Evolutionary conservation across 106 monocot genomes (phyloP), one percentile per base, ranked within the genome.

Genomic region (Allium cepa): DNA sequence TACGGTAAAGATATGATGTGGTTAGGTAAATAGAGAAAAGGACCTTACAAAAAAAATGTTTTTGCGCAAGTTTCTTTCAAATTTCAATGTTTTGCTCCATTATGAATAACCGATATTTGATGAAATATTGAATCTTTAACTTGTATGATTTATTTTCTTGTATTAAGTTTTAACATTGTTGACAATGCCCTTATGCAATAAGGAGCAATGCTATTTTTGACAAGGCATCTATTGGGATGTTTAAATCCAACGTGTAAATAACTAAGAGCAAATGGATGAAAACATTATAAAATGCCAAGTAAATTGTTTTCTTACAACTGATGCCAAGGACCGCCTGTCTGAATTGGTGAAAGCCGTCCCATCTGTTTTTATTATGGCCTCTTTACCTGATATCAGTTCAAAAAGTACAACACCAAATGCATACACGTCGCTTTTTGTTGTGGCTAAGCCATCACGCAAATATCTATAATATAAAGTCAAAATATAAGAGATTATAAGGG

Each of bases 381-480:
- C 96, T 78, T 82, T 97, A 46, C 92, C 96, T 53, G 96, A 78
- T 82, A 97, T 86, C 73, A 97, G 60, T 68, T 97, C 96, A 75
- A 97, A 92, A 58, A 97, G 84, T 36, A 97, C 96, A 47, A 97
- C 88, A 1, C 96, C 96, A 81, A 92, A 92, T 58, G 96, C 96
- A 81, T 92, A 97, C 57, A 97, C 92, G 80, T 97, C 96, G 69
- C 92, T 97, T 81, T 97, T 97, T 70, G 92, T 73, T 62, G 92
- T 97, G 60, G 96, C 96, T 60, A 92, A 73, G 3, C 96, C 96
- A 89, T 97, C 86, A 51, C 82, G 92, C 78, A 92, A 75, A 72
- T 97, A 97, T 74, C 96, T 97, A 68, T 28, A 50, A 56, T 48
- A 27, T 47, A 57, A 53, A 0, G 79, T 9, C 17, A 22, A 58